Evolutionary conservation across 768 basidiomycete species (phyloP).

Genomic region (Lactifluus piperatus): DNA sequence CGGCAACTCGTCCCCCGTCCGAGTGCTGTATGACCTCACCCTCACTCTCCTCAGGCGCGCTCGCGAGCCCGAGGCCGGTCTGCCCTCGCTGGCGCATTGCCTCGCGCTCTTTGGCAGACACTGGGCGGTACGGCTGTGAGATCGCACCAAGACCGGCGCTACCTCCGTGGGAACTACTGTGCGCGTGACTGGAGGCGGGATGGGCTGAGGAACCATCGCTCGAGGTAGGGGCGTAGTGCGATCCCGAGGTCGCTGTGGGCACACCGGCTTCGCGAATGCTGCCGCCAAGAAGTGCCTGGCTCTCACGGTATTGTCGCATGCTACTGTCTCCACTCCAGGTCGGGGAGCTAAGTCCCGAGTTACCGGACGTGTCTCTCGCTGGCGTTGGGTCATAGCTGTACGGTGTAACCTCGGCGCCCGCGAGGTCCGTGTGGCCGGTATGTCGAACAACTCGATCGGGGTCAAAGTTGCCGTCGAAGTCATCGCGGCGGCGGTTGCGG

Average conservation of each 20-base stretch:
- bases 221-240: conserved; percentile 17
- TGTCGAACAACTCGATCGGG: conserved; percentile 35
- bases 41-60: conserved; percentile 14
- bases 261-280: conserved; percentile 18
- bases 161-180: neutral
- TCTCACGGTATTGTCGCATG: conserved; percentile 26
- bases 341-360: conserved; percentile 7
- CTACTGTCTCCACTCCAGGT: conserved; percentile 5
- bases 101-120: conserved; percentile 26
- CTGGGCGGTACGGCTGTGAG: conserved; percentile 14
- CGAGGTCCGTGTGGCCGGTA: conserved; percentile 19
- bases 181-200: neutral
- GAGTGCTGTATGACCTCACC: conserved; percentile 24
- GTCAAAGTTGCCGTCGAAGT: conserved; percentile 44
- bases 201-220: neutral
- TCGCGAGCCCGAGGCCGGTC: conserved; percentile 22
- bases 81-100: conserved; percentile 19
- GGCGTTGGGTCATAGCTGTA: conserved; percentile 21
- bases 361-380: conserved; percentile 19
- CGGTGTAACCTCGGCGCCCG: conserved; percentile 15
- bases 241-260: conserved; percentile 18
- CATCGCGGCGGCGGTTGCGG: conserved; percentile 27
- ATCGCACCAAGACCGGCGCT: neutral
- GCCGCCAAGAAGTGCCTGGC: conserved; percentile 21
- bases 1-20: conserved; percentile 23